Conservation (phyloP, 306 rosid genomes). For the Lathyrus sativus region DNA sequence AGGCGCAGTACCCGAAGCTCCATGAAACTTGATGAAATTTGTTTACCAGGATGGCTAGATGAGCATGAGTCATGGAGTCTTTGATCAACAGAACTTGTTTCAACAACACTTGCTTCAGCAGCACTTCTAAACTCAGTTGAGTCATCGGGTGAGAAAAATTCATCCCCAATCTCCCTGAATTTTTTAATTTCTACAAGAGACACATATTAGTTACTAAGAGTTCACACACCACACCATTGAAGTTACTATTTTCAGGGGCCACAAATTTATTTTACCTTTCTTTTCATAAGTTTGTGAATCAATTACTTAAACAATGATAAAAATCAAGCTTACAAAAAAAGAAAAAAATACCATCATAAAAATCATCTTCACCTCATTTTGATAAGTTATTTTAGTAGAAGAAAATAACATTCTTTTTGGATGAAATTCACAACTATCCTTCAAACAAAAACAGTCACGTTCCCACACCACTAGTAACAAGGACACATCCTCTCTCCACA, state of each 20-base stretch:
- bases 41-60: constrained; percentile 50
- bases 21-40: constrained; percentile 48
- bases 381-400: not conserved
- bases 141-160: constrained; percentile 33
- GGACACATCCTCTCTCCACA: not conserved
- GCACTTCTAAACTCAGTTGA: constrained; percentile 45
- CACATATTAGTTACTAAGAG: constrained; percentile 24
- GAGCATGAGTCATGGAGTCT: constrained; percentile 42
- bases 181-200: constrained; percentile 67
- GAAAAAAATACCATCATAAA: not conserved
- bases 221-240: constrained; percentile 9
- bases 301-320: not conserved
- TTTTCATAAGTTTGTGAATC: constrained; percentile 7
- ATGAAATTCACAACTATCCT: not conserved
- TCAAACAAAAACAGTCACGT: not conserved
- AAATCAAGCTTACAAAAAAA: not conserved
- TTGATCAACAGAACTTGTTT: constrained; percentile 32
- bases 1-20: constrained; percentile 52
- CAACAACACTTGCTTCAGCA: constrained; percentile 41
- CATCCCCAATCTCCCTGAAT: constrained; percentile 64
- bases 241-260: not conserved
- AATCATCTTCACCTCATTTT: not conserved
- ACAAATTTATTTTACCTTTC: not conserved
- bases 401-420: not conserved
- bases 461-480: not conserved